A percentile compares a stretch with the other conserved stretches of the same genome.
phyloP scores from a whole-genome alignment of 2,329 filamentous ascomycete genomes.

The Xylaria arbuscula region DNA sequence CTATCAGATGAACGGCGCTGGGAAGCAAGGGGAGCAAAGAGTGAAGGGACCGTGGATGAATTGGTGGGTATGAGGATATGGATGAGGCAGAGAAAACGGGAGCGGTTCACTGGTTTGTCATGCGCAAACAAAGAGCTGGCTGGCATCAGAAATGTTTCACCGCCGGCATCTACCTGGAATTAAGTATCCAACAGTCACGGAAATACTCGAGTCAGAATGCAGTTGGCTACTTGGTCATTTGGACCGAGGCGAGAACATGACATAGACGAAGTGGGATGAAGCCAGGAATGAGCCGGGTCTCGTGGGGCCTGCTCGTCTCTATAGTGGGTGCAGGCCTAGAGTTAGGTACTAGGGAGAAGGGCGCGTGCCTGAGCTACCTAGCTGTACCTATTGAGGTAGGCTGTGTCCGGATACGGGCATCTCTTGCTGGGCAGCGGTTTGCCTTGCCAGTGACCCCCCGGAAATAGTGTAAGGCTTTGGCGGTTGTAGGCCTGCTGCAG shows the following conservation, averaged over 20 bases:
- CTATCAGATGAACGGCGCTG: not conserved
- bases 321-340: not conserved
- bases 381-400: not conserved
- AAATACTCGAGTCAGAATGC: not conserved
- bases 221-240: slow-evolving; percentile 11
- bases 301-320: not conserved
- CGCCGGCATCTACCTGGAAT: not conserved
- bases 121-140: slow-evolving; percentile 25
- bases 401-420: slow-evolving; percentile 2
- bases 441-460: not conserved
- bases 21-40: not conserved
- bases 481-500: not conserved
- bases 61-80: not conserved
- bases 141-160: slow-evolving; percentile 18
- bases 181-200: slow-evolving; percentile 6
- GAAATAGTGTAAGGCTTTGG: not conserved
- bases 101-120: slow-evolving; percentile 14
- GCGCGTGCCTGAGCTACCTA: not conserved
- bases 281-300: not conserved
- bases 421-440: not conserved
- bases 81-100: not conserved
- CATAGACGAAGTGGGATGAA: slow-evolving; percentile 4
- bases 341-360: not conserved
- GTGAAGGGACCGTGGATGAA: not conserved
- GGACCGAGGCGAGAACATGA: slow-evolving; percentile 8